Percentiles rank a stretch among this genome's conserved stretches.
These are phyloP conservation scores for Myotisia sp. DNA, from an alignment of 2,329 filamentous ascomycete genomes.

Conservation along the genomic window DNA sequence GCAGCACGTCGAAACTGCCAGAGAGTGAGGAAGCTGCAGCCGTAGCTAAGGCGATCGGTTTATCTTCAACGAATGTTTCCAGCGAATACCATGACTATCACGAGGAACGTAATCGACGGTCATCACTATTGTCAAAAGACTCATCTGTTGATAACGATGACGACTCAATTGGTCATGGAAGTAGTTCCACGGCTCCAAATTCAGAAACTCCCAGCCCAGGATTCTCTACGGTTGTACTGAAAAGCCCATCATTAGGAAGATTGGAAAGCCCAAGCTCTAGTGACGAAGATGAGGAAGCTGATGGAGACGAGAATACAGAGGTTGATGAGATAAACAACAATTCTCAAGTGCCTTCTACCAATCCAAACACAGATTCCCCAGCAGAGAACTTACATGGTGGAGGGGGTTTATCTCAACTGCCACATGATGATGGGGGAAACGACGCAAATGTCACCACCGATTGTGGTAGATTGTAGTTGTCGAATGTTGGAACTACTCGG, in stretches of 20 bases:
- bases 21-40: slow-evolving; percentile 38
- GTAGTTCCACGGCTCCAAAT: slow-evolving; percentile 5
- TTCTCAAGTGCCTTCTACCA: slow-evolving; percentile 4
- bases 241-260: slow-evolving; percentile 10
- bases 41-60: slow-evolving; percentile 36
- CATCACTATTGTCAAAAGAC: slow-evolving; percentile 3
- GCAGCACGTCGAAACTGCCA: slow-evolving; percentile 29
- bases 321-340: slow-evolving; percentile 4
- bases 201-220: slow-evolving; percentile 6
- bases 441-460: neutral
- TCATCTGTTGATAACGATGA: slow-evolving; percentile 5
- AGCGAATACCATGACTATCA: slow-evolving; percentile 1
- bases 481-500: too few species aligned
- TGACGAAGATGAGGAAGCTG: slow-evolving; percentile 4
- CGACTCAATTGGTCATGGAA: slow-evolving; percentile 7
- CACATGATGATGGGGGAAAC: neutral
- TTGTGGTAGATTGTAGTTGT: too few species aligned
- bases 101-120: slow-evolving; percentile 3
- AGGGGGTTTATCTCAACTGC: too few species aligned
- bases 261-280: slow-evolving; percentile 3
- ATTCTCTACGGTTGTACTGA: slow-evolving; percentile 8
- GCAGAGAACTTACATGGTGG: neutral
- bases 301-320: slow-evolving; percentile 1
- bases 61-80: slow-evolving; percentile 16
- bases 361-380: neutral